Evolutionary conservation across 2,329 filamentous ascomycete genomes (phyloP).

Genomic region (Arthrobotrys conoides): DNA sequence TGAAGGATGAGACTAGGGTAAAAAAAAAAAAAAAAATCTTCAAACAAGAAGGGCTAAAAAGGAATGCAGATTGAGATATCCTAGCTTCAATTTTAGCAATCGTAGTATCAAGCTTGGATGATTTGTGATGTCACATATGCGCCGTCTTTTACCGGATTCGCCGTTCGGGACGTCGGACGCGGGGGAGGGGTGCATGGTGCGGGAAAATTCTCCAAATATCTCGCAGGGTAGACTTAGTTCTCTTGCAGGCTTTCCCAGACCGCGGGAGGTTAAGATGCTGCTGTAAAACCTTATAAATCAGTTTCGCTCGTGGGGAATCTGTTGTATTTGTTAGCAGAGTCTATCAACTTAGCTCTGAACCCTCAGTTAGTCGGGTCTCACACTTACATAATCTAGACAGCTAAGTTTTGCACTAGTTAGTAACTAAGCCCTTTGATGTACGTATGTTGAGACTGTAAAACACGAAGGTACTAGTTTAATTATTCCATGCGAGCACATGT

Average conservation of each 20-base stretch:
- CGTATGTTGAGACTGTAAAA: not conserved
- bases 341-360: not conserved
- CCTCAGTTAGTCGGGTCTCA: not conserved
- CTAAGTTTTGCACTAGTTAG: not conserved
- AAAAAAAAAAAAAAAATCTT: not conserved
- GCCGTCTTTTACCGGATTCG: slow-evolving; percentile 33
- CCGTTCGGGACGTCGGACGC: slow-evolving; percentile 28
- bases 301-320: not conserved
- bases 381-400: slow-evolving; percentile 10
- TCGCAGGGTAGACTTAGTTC: not conserved
- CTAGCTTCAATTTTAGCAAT: not conserved
- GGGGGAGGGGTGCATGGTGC: slow-evolving; percentile 23
- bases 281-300: not conserved
- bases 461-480: not conserved
- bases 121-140: slow-evolving; percentile 13
- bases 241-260: not conserved
- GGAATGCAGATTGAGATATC: slow-evolving; percentile 12
- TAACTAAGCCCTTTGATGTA: not conserved
- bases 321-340: not conserved
- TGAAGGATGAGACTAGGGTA: not conserved
- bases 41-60: not conserved
- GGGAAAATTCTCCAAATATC: not conserved
- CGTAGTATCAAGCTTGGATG: slow-evolving; percentile 28
- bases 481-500: not conserved
- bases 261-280: not conserved